A percentile compares a stretch with the other conserved stretches of the same genome.
These are phyloP conservation scores for Ustilago trichophora DNA, from an alignment of 1,284 basidiomycete species.

Conservation along the genomic window DNA sequence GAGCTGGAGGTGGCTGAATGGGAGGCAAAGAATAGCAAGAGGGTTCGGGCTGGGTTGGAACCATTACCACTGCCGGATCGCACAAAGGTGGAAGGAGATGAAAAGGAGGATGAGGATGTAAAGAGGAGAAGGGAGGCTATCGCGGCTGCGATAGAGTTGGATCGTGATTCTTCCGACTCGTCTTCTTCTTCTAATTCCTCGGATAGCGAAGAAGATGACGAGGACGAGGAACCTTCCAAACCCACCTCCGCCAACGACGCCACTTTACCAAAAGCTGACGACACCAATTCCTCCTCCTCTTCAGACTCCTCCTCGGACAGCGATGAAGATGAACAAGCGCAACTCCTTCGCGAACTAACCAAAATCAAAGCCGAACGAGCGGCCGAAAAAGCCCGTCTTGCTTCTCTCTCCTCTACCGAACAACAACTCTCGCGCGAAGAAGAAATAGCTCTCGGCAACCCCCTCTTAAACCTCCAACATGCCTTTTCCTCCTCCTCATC, in stretches of 20 bases:
- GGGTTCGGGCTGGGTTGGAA: slow-evolving; percentile 10
- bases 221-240: slow-evolving; percentile 10
- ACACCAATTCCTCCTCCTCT: too few relatives aligned
- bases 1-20: slow-evolving; percentile 55
- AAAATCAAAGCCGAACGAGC: slow-evolving; percentile 61
- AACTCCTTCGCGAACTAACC: slow-evolving; percentile 56
- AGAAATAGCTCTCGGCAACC: slow-evolving; percentile 61
- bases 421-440: too few relatives aligned
- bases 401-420: too few relatives aligned
- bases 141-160: slow-evolving; percentile 11
- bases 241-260: too few relatives aligned
- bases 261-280: too few relatives aligned
- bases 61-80: not conserved
- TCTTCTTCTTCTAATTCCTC: too few relatives aligned
- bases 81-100: too few relatives aligned
- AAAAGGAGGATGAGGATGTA: too few relatives aligned
- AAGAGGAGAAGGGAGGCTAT: slow-evolving; percentile 18
- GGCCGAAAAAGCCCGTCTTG: slow-evolving; percentile 49
- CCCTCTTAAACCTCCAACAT: slow-evolving; percentile 58
- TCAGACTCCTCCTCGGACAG: slow-evolving; percentile 34
- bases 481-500: too few relatives aligned
- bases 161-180: too few relatives aligned
- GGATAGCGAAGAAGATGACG: too few relatives aligned
- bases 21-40: slow-evolving; percentile 34
- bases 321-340: slow-evolving; percentile 55